Evolutionary conservation across 2,329 filamentous ascomycete species (phyloP), one percentile per base, ranked within the genome.

Genomic region (Orbilia oligospora): DNA sequence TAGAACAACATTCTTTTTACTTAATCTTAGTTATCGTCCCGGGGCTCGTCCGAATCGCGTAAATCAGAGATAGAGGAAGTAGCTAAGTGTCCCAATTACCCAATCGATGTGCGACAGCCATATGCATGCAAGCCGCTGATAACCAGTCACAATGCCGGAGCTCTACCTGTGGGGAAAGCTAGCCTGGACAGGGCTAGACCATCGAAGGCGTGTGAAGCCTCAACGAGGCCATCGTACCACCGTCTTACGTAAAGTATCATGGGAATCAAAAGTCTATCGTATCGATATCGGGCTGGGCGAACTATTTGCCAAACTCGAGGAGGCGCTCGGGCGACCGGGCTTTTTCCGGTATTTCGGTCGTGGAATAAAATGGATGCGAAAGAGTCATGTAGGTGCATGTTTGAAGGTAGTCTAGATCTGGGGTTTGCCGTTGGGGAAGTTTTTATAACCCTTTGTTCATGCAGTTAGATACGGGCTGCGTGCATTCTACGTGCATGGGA

Each of bases 151-250:
- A 68, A 46, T 38, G 38, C 67, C 48, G 61, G 75, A 78, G 75
- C 75, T 78, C 75, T 30, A 71, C 53, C 55, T 69, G 72, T 77
- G 72, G 72, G 68, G 68, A 78, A 71, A 49, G 53, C 75, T 72
- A 78, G 49, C n/a, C 75, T 65, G 14, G 55, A 69, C 22, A 22
- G 36, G 71, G 75, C 68, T 72, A 72, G 63, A 63, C 61, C 61
- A 22, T n/a, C n/a, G 30, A 55, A 44, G 24, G 51, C 51, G 65
- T 61, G 27, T 53, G 48, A 53, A 33, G 66, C 16, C 58, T 70
- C 41, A 61, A 67, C 64, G 44, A 55, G 51, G 48, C 51, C 61
- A 51, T 71, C 67, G 72, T 71, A 58, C 66, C 56, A 71, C 67
- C 49, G 30, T 71, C 20, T 77, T 77, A 77, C 72, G 72, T 77